Base-by-base conservation (phyloP, 2,329 filamentous ascomycete genomes). In the Leptographium flavum region DNA sequence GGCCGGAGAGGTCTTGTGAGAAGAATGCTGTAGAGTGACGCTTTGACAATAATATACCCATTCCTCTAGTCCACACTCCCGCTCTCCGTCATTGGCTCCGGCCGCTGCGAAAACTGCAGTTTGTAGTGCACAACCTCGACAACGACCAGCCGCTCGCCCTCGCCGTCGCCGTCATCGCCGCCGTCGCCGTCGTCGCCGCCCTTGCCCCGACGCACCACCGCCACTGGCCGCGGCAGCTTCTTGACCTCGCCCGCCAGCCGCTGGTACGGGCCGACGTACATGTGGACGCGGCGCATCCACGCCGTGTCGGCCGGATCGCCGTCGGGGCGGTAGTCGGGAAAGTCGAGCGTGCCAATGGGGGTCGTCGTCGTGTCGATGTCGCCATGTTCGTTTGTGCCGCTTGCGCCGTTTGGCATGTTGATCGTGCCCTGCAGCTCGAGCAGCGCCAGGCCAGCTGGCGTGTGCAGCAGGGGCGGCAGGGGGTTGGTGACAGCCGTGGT, bases 341-440 rank as follows among this genome's bases (percentile, higher is more conserved):
- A 61, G 35, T 62, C 60, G 28, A 71, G 54, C 10, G 61, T 60
- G 50, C 63, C 69, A 27, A 73, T 60, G 5, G 62, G 57, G 2
- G 68, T 59, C 45, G 61, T 58, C 43, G 25, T 39, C 19, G 27
- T 47, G 15, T 21, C 22, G 9, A 14, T 27, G n/a, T 41, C 46
- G 9, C 33, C 47, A 19, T 48, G 49, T 25, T 19, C 42, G 45
- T 48, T 15, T 28, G 40, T 28, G 48, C 17, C 10, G 10, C 21
- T 43, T 14, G 59, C 57, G 31, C 63, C 49, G 50, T 23, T 60
- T 52, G 43, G 65, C 54, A 10, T 54, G 61, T 95, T 90, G 64
- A 98, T 81, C 14, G 78, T 86, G 49, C 88, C 92, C 68, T 98
- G 92, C 14, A 98, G 76, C 65, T 96, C 92, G 47, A 98, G 70